Percentiles rank a stretch among this genome's conserved stretches.
Evolutionary conservation across 78 protist species (phyloP).

Genomic region (Isochrysis galbana): DNA sequence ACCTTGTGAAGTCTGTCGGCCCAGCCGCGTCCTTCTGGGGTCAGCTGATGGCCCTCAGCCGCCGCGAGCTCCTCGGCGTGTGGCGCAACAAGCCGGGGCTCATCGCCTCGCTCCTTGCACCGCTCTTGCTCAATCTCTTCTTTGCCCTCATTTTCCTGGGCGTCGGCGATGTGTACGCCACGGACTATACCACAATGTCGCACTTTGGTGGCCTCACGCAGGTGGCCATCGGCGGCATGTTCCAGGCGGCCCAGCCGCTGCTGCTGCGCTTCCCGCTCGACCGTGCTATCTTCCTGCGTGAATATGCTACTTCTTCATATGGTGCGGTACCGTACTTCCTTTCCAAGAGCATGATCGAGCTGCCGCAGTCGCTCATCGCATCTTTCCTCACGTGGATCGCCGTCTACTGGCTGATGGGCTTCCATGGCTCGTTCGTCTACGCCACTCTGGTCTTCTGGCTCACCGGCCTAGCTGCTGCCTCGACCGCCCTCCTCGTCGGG

Average conservation of each 20-base stretch:
- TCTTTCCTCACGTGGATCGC: neutral
- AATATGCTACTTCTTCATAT: slow-evolving; percentile 49
- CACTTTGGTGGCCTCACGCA: slow-evolving; percentile 26
- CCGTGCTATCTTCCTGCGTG: slow-evolving; percentile 45
- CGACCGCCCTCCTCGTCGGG: slow-evolving; percentile 44
- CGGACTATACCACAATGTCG: neutral
- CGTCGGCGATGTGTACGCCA: neutral
- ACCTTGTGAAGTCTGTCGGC: neutral
- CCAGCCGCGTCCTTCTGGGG: neutral
- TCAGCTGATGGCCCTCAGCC: neutral
- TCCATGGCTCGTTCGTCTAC: slow-evolving; percentile 30
- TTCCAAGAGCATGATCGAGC: slow-evolving; percentile 15
- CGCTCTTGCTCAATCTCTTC: neutral
- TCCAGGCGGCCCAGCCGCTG: slow-evolving; percentile 46
- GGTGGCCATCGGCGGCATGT: slow-evolving; percentile 39
- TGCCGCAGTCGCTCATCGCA: neutral
- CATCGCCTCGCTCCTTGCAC: neutral
- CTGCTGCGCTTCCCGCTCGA: slow-evolving; percentile 49
- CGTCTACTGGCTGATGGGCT: slow-evolving; percentile 4
- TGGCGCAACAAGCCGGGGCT: slow-evolving; percentile 20
- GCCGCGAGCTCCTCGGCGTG: slow-evolving; percentile 16
- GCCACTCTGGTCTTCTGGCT: neutral
- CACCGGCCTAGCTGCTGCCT: neutral
- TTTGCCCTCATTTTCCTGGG: neutral
- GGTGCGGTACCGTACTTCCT: slow-evolving; percentile 13